Conservation (phyloP, 768 basidiomycete species). For the Pilatotrama ljubarskyi region DNA sequence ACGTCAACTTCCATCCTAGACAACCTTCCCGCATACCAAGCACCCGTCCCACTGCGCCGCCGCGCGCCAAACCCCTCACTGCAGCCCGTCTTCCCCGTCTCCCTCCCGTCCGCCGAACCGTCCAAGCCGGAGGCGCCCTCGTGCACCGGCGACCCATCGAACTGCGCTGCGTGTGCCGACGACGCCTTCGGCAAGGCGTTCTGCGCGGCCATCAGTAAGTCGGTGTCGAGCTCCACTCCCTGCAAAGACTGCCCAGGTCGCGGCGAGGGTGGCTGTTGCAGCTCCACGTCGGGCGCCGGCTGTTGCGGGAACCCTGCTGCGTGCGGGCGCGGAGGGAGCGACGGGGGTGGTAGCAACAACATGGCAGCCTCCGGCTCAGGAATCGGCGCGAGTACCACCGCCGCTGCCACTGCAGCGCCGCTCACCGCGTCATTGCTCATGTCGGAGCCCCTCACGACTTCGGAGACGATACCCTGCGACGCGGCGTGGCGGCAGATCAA, state of each 20-base stretch:
- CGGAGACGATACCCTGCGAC: constrained; percentile 72
- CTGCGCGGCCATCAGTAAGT: constrained; percentile 71
- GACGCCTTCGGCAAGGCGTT: constrained; percentile 89
- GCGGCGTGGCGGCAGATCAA: constrained; percentile 85
- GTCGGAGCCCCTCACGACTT: constrained; percentile 17
- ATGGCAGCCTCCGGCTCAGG: background rate
- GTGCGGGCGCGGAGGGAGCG: constrained; percentile 19
- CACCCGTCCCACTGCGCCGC: constrained; percentile 78
- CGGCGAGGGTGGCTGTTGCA: constrained; percentile 25
- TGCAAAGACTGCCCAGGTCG: constrained; percentile 59
- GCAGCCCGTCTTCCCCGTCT: constrained; percentile 56
- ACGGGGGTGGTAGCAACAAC: background rate
- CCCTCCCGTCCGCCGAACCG: constrained; percentile 32
- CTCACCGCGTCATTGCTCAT: constrained; percentile 19
- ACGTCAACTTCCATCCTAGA: constrained; percentile 63
- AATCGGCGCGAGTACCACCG: background rate
- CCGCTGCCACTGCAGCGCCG: constrained; percentile 1
- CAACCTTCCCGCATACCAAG: constrained; percentile 76
- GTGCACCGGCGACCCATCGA: constrained; percentile 86
- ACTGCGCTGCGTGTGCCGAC: constrained; percentile 83
- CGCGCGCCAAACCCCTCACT: constrained; percentile 39
- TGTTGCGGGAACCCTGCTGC: constrained; percentile 40
- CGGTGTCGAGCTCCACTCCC: constrained; percentile 50
- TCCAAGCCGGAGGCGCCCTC: constrained; percentile 32
- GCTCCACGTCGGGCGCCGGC: constrained; percentile 27